phyloP scores from a whole-genome alignment of 2,329 filamentous ascomycete genomes.

The Didymella glomerata region DNA sequence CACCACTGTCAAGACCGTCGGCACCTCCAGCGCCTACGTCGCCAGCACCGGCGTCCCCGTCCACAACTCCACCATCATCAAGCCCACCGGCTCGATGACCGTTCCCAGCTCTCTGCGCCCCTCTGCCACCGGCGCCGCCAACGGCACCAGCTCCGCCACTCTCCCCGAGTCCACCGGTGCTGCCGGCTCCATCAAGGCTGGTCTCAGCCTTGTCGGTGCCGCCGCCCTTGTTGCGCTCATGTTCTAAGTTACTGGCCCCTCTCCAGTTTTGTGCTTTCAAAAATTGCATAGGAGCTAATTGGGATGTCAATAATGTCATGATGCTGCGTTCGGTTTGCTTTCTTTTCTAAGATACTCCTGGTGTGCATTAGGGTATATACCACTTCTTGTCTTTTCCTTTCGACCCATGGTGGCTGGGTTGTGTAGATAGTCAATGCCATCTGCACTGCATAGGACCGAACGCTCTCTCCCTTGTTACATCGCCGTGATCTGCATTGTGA shows the following conservation, averaged over 20 bases:
- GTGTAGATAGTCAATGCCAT: constrained; percentile 24
- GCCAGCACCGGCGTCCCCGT: constrained; percentile 34
- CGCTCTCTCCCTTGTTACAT: background rate
- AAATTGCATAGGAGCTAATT: constrained; percentile 24
- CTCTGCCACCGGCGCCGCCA: constrained; percentile 37
- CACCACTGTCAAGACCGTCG: constrained; percentile 28
- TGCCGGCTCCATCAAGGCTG: constrained; percentile 43
- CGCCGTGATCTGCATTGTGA: background rate
- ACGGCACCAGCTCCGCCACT: constrained; percentile 33
- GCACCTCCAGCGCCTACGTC: constrained; percentile 21
- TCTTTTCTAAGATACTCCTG: constrained; percentile 28
- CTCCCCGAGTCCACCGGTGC: constrained; percentile 45
- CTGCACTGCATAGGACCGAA: constrained; percentile 16
- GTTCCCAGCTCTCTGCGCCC: constrained; percentile 45
- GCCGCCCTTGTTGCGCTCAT: constrained; percentile 54
- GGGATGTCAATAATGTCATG: constrained; percentile 34
- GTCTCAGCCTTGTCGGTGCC: constrained; percentile 52
- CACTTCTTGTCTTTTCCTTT: constrained; percentile 18
- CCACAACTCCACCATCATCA: constrained; percentile 38
- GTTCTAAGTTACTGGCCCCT: constrained; percentile 38
- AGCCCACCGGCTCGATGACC: constrained; percentile 47
- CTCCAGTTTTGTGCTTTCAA: constrained; percentile 9
- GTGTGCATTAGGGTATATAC: constrained; percentile 31
- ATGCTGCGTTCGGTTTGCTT: constrained; percentile 21
- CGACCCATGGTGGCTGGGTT: constrained; percentile 20